Evolutionary conservation across 192 early-diverging fungal species (phyloP).

Genomic region (Podila horticola): DNA sequence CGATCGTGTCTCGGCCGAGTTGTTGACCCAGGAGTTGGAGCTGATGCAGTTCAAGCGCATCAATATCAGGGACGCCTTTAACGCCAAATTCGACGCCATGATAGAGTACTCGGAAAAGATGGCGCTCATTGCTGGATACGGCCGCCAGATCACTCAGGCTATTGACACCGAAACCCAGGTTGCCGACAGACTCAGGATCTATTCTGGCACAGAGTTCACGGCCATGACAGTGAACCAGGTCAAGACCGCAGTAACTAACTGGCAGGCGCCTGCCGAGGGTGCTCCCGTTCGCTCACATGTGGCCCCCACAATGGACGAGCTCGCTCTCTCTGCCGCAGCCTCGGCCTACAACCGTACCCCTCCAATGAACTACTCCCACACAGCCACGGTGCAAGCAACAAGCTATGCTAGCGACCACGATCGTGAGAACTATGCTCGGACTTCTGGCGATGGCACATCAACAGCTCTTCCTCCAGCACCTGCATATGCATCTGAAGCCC

Average conservation of each 20-base stretch:
- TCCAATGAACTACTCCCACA: background rate
- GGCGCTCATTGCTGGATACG: constrained; percentile 53
- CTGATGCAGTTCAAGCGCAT: constrained; percentile 48
- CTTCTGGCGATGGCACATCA: background rate
- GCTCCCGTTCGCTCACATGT: constrained; percentile 9
- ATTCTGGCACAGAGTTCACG: constrained; percentile 33
- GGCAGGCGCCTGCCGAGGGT: constrained; percentile 30
- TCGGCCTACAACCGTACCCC: constrained; percentile 37
- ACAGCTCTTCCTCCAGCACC: background rate
- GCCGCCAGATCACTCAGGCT: constrained; percentile 41
- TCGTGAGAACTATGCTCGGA: background rate
- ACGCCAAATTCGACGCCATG: constrained; percentile 46
- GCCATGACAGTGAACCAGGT: constrained; percentile 30
- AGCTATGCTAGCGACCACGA: background rate
- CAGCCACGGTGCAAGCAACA: background rate
- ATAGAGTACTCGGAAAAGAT: constrained; percentile 54
- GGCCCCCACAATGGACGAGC: constrained; percentile 23
- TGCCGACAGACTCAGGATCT: constrained; percentile 45
- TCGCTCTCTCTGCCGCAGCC: constrained; percentile 37
- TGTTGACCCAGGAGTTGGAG: constrained; percentile 36
- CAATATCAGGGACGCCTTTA: constrained; percentile 47
- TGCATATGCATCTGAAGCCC: constrained; percentile 2
- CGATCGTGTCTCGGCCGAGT: constrained; percentile 37
- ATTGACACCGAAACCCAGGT: constrained; percentile 40
- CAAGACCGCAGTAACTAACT: constrained; percentile 20